Evolutionary conservation across 768 basidiomycete genomes (phyloP).

Genomic region (Flagelloscypha sp.): DNA sequence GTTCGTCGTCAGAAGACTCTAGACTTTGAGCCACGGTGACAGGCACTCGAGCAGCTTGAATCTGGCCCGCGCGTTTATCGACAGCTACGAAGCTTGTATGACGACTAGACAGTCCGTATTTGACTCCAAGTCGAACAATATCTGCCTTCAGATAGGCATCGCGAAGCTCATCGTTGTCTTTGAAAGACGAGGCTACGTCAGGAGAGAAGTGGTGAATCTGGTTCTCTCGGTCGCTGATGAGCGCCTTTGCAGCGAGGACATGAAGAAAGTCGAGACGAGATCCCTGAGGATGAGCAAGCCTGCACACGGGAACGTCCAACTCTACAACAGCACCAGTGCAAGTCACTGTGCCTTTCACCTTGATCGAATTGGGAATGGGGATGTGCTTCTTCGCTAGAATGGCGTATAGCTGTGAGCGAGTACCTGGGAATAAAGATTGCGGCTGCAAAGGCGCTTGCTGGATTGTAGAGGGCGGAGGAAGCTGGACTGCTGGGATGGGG

Average conservation of each 20-base stretch:
- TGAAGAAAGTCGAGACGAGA: too few species aligned
- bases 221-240: constrained; percentile 50
- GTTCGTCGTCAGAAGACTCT: too few species aligned
- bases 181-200: constrained; percentile 14
- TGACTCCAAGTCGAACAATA: constrained; percentile 41
- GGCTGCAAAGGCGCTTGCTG: background rate
- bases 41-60: too few species aligned
- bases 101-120: constrained; percentile 43
- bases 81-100: constrained; percentile 53
- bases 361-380: too few species aligned
- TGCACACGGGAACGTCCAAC: background rate
- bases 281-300: background rate
- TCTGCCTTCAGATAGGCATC: too few species aligned
- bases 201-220: too few species aligned
- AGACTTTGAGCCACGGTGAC: too few species aligned
- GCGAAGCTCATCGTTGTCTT: too few species aligned
- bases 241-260: constrained; percentile 41
- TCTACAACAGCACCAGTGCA: background rate
- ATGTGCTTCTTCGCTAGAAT: background rate
- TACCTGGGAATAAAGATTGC: background rate
- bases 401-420: background rate
- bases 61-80: too few species aligned
- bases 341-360: background rate
- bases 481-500: background rate
- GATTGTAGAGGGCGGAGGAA: too few species aligned